Base-by-base conservation (phyloP, 345 rosid species). In the Nephelium lappaceum region DNA sequence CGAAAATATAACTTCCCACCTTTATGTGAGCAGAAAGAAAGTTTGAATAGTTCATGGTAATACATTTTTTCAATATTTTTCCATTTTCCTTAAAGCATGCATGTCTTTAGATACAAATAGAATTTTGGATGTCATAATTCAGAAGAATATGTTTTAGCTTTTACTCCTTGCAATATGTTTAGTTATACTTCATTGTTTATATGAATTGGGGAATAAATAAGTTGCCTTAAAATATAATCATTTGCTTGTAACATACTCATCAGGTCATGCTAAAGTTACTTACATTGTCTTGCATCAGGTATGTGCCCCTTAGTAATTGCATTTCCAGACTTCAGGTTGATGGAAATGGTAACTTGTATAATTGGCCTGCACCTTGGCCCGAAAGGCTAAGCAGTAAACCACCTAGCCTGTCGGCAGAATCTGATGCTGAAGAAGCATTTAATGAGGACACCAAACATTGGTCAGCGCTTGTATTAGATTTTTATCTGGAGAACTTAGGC, bases 361-460 rank as follows among this genome's bases (percentile, higher is more conserved):
- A 73, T 64, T 95, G 98, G 99, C 98, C 97, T n/a, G 60, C 76
- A 70, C 72, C 78, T 36, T 95, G 99, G 99, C 99, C 97, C 19
- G 62, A 84, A 67, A 92, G 97, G 88, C 92, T 95, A 74, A 86
- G 45, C 69, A 85, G 77, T 57, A 86, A 87, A 80, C 93, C 96
- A 70, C 86, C 73, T 67, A 86, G 92, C 81, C 80, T 87, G 68
- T 77, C 83, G 53, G 47, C 77, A 43, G 85, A 86, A 75, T 73
- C 77, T 57, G 88, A 86, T 81, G 79, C 84, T 18, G 80, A 77
- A 38, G 82, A 83, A 71, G 80, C 72, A 36, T 82, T 85, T 72
- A 74, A 84, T 47, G 84, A 87, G 84, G 98, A 93, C 83, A 89
- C 87, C 74, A 88, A 85, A 81, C 88, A 89, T 49, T 95, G 99